Conservation (phyloP, 2,329 filamentous ascomycete species). For the Dryadomyces quercus-mongolicae region DNA sequence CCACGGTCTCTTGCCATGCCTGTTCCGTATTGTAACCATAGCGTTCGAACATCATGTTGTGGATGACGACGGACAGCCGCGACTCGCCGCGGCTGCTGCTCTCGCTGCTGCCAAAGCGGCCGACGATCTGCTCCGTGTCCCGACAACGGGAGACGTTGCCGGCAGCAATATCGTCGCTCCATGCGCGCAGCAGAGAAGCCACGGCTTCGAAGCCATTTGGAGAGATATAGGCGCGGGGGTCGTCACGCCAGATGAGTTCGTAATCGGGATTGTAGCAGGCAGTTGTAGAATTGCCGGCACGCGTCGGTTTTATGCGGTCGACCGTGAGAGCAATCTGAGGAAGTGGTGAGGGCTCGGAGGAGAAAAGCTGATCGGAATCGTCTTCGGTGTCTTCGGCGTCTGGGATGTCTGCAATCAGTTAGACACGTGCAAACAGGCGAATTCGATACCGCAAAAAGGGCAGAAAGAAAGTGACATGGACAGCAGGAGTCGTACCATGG, state of each 20-base stretch:
- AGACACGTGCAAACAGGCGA: too few species aligned
- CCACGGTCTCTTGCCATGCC: conserved; percentile 9
- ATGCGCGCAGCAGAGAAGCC: conserved; percentile 9
- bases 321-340: conserved; percentile 5
- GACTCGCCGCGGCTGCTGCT: conserved; percentile 3
- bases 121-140: conserved; percentile 4
- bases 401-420: neutral
- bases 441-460: too few species aligned
- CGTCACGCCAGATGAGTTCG: conserved; percentile 15
- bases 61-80: conserved; percentile 14
- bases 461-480: neutral
- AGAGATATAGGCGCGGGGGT: conserved; percentile 14
- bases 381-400: neutral
- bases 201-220: conserved; percentile 10
- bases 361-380: neutral
- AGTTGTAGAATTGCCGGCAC: neutral
- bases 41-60: conserved; percentile 16
- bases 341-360: neutral
- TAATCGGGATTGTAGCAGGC: conserved; percentile 8
- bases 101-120: conserved; percentile 3
- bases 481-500: neutral
- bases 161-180: conserved; percentile 11
- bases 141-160: conserved; percentile 11
- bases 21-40: conserved; percentile 10
- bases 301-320: conserved; percentile 8